Percentiles rank a stretch among this genome's conserved stretches.
Evolutionary conservation across 345 rosid genomes (phyloP).

Genomic region (Arabis alpina): DNA sequence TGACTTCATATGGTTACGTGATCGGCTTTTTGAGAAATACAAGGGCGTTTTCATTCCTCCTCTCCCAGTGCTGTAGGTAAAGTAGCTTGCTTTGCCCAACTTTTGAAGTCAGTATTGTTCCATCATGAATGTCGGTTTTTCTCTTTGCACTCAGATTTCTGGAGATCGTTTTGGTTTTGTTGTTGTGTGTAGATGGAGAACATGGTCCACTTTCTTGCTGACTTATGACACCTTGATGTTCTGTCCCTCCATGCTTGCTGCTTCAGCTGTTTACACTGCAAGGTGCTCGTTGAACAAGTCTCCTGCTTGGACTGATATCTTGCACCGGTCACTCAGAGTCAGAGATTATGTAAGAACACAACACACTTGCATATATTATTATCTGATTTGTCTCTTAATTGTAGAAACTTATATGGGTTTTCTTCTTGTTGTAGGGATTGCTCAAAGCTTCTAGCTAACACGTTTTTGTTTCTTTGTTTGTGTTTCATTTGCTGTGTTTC

Average conservation of each 20-base stretch:
- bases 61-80: no score
- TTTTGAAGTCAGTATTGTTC: no score
- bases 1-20: no score
- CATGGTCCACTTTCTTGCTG: slow-evolving; percentile 75
- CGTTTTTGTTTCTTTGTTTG: no score
- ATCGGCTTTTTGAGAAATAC: no score
- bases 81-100: no score
- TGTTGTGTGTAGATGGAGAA: slow-evolving; percentile 62
- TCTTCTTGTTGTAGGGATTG: slow-evolving; percentile 54
- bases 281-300: slow-evolving; percentile 61
- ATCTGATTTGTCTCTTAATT: not conserved
- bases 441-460: slow-evolving; percentile 62
- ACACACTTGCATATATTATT: not conserved
- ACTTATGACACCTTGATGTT: slow-evolving; percentile 57
- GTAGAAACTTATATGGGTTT: not conserved
- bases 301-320: slow-evolving; percentile 75
- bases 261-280: slow-evolving; percentile 91
- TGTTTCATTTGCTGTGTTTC: no score
- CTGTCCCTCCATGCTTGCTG: slow-evolving; percentile 76
- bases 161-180: slow-evolving; percentile 7
- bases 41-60: no score
- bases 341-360: slow-evolving; percentile 53
- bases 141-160: no score
- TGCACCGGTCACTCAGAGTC: slow-evolving; percentile 72
- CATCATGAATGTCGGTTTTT: no score